Conservation (phyloP, 2,329 filamentous ascomycete genomes). For the Alternaria hordeiaustralica region DNA sequence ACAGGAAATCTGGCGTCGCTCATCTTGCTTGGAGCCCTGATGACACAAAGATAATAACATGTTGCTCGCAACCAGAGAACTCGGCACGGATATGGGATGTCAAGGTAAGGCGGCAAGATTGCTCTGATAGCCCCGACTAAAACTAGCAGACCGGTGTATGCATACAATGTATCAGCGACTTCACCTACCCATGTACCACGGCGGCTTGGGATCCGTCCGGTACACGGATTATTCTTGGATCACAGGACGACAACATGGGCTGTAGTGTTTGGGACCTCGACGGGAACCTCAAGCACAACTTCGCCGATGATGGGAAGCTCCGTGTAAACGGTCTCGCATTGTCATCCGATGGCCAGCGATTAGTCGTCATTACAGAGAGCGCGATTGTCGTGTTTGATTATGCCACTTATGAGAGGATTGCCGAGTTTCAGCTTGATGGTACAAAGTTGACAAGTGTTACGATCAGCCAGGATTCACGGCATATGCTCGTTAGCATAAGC, state of each 20-base stretch:
- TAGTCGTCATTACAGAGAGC: conserved; percentile 77
- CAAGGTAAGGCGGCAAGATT: conserved; percentile 28
- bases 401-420: conserved; percentile 73
- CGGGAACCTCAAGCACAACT: conserved; percentile 67
- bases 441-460: conserved; percentile 77
- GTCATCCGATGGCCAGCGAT: conserved; percentile 77
- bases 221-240: conserved; percentile 74
- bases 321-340: conserved; percentile 86
- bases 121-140: conserved; percentile 9
- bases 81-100: conserved; percentile 77
- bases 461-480: conserved; percentile 80
- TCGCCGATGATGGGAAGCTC: conserved; percentile 66
- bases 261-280: conserved; percentile 65
- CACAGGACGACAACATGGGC: conserved; percentile 47
- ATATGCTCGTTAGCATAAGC: conserved; percentile 81
- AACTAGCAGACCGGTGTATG: conserved; percentile 54
- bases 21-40: conserved; percentile 93
- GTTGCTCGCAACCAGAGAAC: conserved; percentile 69
- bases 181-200: conserved; percentile 83
- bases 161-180: conserved; percentile 67
- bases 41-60: conserved; percentile 83
- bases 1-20: conserved; percentile 73
- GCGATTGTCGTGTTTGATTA: conserved; percentile 85
- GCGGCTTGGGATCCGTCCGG: conserved; percentile 89
- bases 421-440: conserved; percentile 72